phyloP scores from a whole-genome alignment of 2,329 filamentous ascomycete genomes.

The Neopestalotiopsis sp. region DNA sequence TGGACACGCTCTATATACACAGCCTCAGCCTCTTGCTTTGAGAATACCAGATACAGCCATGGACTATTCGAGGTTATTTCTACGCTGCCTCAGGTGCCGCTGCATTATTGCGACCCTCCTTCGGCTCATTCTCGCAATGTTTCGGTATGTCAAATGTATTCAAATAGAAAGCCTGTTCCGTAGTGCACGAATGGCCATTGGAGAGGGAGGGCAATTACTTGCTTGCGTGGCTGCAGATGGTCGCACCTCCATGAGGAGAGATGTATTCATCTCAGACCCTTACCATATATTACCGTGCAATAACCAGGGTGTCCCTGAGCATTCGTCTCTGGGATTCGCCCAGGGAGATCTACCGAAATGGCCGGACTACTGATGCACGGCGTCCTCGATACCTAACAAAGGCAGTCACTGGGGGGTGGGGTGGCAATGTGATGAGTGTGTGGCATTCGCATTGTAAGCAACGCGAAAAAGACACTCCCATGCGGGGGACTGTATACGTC shows the following conservation, averaged over 20 bases:
- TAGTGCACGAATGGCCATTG: not conserved
- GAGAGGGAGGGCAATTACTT: not conserved
- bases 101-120: constrained; percentile 15
- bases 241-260: not conserved
- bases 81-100: constrained; percentile 5
- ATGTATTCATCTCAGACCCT: not conserved
- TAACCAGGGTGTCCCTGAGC: not conserved
- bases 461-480: not conserved
- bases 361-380: not conserved
- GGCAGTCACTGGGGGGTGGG: not conserved
- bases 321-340: not conserved
- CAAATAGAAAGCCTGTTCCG: not conserved
- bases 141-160: constrained; percentile 15
- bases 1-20: constrained; percentile 15
- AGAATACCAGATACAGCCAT: not conserved
- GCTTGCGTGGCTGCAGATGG: constrained; percentile 5
- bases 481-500: constrained; percentile 2
- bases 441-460: not conserved
- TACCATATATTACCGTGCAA: not conserved
- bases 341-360: not conserved
- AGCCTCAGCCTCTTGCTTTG: not conserved
- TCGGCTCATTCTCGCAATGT: constrained; percentile 20
- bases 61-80: not conserved
- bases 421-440: constrained; percentile 4
- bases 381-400: not conserved